A percentile compares a stretch with the other conserved stretches of the same genome.
Evolutionary conservation across 164 flowering plant genomes (phyloP).

Genomic region (Chimonanthus salicifolius): DNA sequence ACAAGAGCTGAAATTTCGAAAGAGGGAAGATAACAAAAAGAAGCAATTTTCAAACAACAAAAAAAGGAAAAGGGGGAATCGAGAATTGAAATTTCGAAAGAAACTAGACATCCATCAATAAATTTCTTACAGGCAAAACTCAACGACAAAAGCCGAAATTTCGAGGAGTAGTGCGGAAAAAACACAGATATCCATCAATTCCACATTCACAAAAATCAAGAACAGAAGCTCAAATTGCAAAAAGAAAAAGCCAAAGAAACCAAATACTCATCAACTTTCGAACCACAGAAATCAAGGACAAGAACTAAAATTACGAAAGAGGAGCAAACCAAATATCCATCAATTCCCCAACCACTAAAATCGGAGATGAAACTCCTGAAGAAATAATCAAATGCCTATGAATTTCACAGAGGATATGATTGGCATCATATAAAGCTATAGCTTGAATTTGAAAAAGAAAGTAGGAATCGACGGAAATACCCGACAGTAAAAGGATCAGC

Average conservation of each 20-base stretch:
- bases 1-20: background rate
- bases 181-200: background rate
- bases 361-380: conserved; percentile 56
- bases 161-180: too few relatives aligned
- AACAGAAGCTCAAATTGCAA: background rate
- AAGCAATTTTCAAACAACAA: background rate
- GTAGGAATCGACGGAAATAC: background rate
- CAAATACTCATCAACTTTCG: background rate
- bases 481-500: conserved; percentile 64
- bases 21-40: background rate
- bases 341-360: conserved; percentile 41
- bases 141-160: too few relatives aligned
- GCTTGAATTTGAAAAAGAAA: too few relatives aligned
- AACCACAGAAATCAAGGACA: background rate
- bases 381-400: background rate
- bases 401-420: too few relatives aligned
- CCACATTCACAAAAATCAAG: background rate
- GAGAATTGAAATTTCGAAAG: background rate
- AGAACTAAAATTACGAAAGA: background rate
- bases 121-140: background rate
- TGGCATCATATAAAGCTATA: too few relatives aligned
- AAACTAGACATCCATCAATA: background rate
- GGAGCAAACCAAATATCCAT: background rate
- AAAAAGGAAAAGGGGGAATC: background rate
- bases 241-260: background rate